phyloP scores from a whole-genome alignment of 352 stramenopile species.

The Phytophthora nicotianae region DNA sequence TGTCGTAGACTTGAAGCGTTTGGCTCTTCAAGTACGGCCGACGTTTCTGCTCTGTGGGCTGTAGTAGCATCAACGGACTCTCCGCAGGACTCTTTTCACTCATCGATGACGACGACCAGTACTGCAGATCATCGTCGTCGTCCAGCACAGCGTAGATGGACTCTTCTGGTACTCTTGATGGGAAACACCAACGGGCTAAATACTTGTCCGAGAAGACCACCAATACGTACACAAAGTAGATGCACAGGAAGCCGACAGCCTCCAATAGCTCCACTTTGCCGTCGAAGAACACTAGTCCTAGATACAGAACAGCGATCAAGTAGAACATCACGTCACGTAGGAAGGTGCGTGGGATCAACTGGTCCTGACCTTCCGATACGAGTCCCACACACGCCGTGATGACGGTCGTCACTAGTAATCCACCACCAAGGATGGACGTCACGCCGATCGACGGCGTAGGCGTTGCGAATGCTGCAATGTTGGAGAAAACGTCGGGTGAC shows the following conservation, averaged over 20 bases:
- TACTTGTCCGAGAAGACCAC: conserved; percentile 67
- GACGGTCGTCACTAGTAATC: conserved; percentile 78
- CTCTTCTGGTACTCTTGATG: conserved; percentile 18
- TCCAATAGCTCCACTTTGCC: conserved; percentile 64
- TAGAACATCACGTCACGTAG: conserved; percentile 81
- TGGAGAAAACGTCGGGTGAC: conserved; percentile 81
- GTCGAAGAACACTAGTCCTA: conserved; percentile 76
- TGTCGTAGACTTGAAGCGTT: conserved; percentile 40
- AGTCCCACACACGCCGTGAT: conserved; percentile 76
- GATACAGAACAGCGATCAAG: conserved; percentile 68
- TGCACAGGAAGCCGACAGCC: conserved; percentile 71
- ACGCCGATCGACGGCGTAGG: conserved; percentile 73
- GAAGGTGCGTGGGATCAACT: conserved; percentile 79
- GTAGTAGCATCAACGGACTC: conserved; percentile 8
- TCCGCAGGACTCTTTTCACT: conserved; percentile 31
- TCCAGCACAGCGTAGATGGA: conserved; percentile 30
- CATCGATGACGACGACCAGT: conserved; percentile 36
- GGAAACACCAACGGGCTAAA: conserved; percentile 39
- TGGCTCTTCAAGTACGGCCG: conserved; percentile 39
- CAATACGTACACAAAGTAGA: conserved; percentile 69
- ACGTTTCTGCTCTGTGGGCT: conserved; percentile 20
- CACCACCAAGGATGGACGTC: conserved; percentile 69
- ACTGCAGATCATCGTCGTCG: conserved; percentile 40
- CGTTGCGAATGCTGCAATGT: conserved; percentile 73
- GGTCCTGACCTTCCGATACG: conserved; percentile 68